These are phyloP conservation scores for Fraxinus americana DNA, from an alignment of 257 asterid species.

Conservation along the genomic window DNA sequence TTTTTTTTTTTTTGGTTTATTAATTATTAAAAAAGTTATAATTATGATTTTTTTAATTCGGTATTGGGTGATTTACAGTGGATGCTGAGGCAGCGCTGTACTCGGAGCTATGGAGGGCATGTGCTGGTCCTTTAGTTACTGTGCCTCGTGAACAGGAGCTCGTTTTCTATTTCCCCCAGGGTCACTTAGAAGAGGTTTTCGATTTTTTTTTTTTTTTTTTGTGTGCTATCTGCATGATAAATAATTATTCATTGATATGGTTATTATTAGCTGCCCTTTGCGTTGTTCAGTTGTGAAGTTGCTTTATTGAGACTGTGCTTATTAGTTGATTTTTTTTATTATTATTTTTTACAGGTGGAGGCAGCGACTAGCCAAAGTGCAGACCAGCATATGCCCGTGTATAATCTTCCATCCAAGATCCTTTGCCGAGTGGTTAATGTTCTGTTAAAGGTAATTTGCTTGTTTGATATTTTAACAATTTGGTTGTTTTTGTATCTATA, in stretches of 20 bases:
- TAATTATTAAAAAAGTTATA: neutral
- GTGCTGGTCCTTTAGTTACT: slow-evolving; percentile 95
- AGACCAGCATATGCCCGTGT: slow-evolving; percentile 90
- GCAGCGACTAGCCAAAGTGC: slow-evolving; percentile 92
- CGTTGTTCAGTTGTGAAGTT: neutral
- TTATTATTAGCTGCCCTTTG: neutral
- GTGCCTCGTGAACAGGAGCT: slow-evolving; percentile 79
- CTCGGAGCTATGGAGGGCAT: slow-evolving; percentile 90
- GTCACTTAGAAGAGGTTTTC: slow-evolving; percentile 90
- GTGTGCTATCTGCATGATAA: neutral
- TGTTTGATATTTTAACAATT: neutral
- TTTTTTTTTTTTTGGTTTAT: neutral
- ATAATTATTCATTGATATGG: neutral
- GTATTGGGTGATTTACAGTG: slow-evolving; percentile 30
- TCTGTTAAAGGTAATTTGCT: slow-evolving; percentile 60
- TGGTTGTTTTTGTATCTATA: neutral
- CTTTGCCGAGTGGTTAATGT: slow-evolving; percentile 84
- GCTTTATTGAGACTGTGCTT: slow-evolving; percentile 7
- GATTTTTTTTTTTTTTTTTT: neutral
- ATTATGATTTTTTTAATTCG: neutral
- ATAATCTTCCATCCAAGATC: slow-evolving; percentile 86
- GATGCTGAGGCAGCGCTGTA: slow-evolving; percentile 80
- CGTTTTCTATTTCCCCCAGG: slow-evolving; percentile 92
- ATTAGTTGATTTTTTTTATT: neutral
- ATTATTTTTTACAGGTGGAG: slow-evolving; percentile 56